Evolutionary conservation across 2,329 filamentous ascomycete species (phyloP), one percentile per base, ranked within the genome.

Genomic region (Coccinonectria pachysandricola): DNA sequence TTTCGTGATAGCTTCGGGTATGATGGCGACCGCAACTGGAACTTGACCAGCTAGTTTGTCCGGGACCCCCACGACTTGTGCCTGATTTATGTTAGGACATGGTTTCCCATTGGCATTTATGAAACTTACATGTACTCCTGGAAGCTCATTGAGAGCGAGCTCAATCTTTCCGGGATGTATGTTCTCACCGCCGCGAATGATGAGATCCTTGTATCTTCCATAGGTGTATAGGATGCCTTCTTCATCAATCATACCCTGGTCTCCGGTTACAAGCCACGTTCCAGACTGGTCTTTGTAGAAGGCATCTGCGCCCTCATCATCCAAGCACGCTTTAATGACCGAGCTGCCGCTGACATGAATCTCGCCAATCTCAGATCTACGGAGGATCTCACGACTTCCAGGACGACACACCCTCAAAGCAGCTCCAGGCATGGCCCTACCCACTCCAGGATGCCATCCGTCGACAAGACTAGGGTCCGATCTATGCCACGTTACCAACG

Each of bases 41-140:
- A 68, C 52, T 34, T 68, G 62, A 4, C 63, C 62, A 14, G 63
- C 60, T 28, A 62, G 40, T 8, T 56, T 49, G 35, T 67, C 60
- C 3, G 53, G 48, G 2, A 59, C 43, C 7, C 60, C 62, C 8
- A 67, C 49, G 2, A 67, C 56, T 28, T 62, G 53, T 1, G 43
- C 51, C 40, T 56, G 30, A 2, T 48, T 2, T 6, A 7, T 3
- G 8, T 48, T 32, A 40, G 37, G n/a, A n/a, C n/a, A n/a, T n/a
- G n/a, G n/a, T n/a, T n/a, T n/a, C n/a, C n/a, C n/a, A n/a, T n/a
- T n/a, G n/a, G n/a, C n/a, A n/a, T n/a, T 15, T 23, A 12, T 7
- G 10, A 1, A 6, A 23, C 41, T 24, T 21, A 46, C 50, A 27
- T 53, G 40, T 4, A 53, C 35, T 4, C 49, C 56, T 1, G 44